Evolutionary conservation across 306 rosid genomes (phyloP).

Genomic region (Corylus heterophylla): DNA sequence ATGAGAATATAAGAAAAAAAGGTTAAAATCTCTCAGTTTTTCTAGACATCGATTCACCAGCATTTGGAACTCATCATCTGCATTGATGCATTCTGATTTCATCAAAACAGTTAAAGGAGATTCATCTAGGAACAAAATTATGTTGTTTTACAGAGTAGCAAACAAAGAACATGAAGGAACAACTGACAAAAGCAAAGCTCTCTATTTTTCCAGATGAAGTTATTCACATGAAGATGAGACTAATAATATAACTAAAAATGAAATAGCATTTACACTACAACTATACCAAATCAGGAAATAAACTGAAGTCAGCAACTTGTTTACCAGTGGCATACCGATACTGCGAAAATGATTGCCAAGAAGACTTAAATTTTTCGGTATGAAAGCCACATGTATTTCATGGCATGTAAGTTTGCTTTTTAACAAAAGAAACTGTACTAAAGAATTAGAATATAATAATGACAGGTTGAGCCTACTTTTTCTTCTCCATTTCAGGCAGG

Average conservation of each 20-base stretch:
- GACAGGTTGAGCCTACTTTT: conserved; percentile 36
- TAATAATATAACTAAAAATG: background rate
- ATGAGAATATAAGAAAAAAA: conserved; percentile 6
- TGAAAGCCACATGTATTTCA: background rate
- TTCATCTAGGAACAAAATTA: background rate
- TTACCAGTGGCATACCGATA: background rate
- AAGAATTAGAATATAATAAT: conserved; percentile 20
- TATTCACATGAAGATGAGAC: background rate
- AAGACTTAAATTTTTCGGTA: background rate
- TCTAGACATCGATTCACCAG: background rate
- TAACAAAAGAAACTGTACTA: conserved; percentile 9
- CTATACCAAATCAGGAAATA: conserved; percentile 7
- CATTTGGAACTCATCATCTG: background rate
- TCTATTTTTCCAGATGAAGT: conserved; percentile 7
- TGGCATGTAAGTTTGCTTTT: background rate
- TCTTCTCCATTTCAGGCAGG: conserved; percentile 54
- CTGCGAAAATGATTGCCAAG: background rate
- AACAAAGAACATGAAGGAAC: background rate
- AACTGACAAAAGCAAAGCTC: background rate
- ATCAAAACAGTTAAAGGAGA: background rate
- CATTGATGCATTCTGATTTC: background rate
- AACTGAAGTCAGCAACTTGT: conserved; percentile 6
- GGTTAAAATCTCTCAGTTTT: background rate
- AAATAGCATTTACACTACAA: conserved; percentile 4
- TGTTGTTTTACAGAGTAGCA: background rate